A percentile compares a stretch with the other conserved stretches of the same genome.
Conservation (phyloP, 2,329 filamentous ascomycete species). For the Scytalidium lignicola region DNA sequence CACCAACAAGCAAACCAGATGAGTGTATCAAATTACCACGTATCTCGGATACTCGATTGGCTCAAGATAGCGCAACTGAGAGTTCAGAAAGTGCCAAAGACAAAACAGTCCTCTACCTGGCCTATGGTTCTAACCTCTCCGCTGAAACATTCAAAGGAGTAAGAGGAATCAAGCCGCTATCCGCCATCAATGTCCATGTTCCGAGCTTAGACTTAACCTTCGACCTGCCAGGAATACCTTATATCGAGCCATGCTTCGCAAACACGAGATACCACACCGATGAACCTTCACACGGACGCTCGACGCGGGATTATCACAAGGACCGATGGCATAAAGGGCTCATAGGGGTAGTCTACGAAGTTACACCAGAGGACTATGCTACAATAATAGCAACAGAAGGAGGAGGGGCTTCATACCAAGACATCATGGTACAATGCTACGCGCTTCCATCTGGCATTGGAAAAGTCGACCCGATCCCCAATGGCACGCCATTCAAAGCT, state of each 20-base stretch:
- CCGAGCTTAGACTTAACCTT: constrained; percentile 77
- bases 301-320: constrained; percentile 40
- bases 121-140: constrained; percentile 87
- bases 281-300: constrained; percentile 26
- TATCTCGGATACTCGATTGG: background rate
- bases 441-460: constrained; percentile 53
- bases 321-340: constrained; percentile 74
- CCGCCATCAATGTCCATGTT: constrained; percentile 74
- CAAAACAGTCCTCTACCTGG: constrained; percentile 68
- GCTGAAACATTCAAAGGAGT: constrained; percentile 72
- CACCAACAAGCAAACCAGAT: background rate
- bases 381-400: constrained; percentile 89
- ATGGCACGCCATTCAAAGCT: constrained; percentile 66
- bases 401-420: constrained; percentile 76
- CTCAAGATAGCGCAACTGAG: background rate
- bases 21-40: background rate
- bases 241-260: constrained; percentile 87
- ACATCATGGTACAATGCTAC: constrained; percentile 75
- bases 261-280: constrained; percentile 59
- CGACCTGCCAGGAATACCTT: constrained; percentile 79
- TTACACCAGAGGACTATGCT: constrained; percentile 75
- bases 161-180: constrained; percentile 76
- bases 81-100: constrained; percentile 4
- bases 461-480: constrained; percentile 59
- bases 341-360: constrained; percentile 92